A percentile compares a stretch with the other conserved stretches of the same genome.
phyloP scores from a whole-genome alignment of 2,329 filamentous ascomycete species.

The Trematosphaeria pertusa region DNA sequence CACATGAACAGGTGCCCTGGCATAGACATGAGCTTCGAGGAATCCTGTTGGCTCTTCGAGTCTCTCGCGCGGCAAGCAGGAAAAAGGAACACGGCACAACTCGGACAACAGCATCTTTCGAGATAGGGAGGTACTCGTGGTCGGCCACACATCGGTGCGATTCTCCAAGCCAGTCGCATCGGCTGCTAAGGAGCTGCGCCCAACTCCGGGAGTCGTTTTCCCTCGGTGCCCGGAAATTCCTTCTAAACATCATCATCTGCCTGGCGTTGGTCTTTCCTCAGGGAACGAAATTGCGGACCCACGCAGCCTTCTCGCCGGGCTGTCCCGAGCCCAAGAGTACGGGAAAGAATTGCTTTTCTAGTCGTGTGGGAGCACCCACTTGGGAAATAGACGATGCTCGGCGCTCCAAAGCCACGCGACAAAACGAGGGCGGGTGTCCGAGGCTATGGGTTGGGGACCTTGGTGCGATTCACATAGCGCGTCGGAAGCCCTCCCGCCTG shows the following conservation, averaged over 20 bases:
- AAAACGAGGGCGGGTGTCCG: constrained; percentile 19
- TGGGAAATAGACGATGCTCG: constrained; percentile 18
- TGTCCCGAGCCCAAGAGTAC: constrained; percentile 19
- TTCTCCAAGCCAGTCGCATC: too few species aligned
- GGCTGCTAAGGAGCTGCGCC: background rate
- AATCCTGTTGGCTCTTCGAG: constrained; percentile 23
- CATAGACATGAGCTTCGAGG: constrained; percentile 25
- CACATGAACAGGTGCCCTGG: constrained; percentile 38
- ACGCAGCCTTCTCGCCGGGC: constrained; percentile 3
- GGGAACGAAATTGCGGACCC: background rate
- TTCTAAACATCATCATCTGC: background rate
- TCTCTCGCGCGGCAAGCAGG: constrained; percentile 7
- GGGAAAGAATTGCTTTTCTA: constrained; percentile 18
- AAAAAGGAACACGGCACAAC: background rate
- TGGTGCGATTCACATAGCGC: constrained; percentile 14
- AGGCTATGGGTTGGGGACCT: constrained; percentile 21
- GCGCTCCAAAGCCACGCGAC: constrained; percentile 20
- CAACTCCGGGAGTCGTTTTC: background rate
- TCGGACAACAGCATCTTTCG: background rate
- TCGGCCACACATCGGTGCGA: too few species aligned
- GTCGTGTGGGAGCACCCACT: constrained; percentile 10
- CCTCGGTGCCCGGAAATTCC: background rate
- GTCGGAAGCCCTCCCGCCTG: constrained; percentile 16
- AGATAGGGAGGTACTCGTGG: background rate
- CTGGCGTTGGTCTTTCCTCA: background rate